Conservation (phyloP, 2,329 filamentous ascomycete species). For the Aspergillus sp. region DNA sequence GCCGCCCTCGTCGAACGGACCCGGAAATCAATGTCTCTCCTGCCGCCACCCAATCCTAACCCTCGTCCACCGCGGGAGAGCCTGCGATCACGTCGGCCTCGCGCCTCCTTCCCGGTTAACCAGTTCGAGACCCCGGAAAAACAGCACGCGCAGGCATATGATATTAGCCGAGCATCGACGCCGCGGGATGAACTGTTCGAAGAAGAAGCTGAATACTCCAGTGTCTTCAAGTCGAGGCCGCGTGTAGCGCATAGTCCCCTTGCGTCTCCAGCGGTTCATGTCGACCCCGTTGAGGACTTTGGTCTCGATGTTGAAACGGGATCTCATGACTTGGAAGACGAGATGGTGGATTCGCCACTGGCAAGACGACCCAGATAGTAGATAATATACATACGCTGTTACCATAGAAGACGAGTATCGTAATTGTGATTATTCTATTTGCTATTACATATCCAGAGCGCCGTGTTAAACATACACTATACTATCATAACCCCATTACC, state of each 20-base stretch:
- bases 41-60: conserved; percentile 37
- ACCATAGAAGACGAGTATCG: not conserved
- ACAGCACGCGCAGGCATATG: conserved; percentile 3
- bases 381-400: not conserved
- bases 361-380: conserved; percentile 12
- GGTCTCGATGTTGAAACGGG: conserved; percentile 13
- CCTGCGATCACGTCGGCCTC: conserved; percentile 22
- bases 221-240: conserved; percentile 80
- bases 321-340: conserved; percentile 13
- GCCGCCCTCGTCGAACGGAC: conserved; percentile 71
- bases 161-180: conserved; percentile 40
- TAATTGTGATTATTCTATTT: not conserved
- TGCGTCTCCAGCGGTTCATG: conserved; percentile 38
- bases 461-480: not conserved
- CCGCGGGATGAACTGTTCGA: conserved; percentile 68
- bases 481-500: not conserved
- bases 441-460: not conserved
- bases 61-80: conserved; percentile 18
- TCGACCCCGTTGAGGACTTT: conserved; percentile 25
- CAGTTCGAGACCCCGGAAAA: conserved; percentile 55
- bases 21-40: conserved; percentile 71
- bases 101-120: conserved; percentile 51
- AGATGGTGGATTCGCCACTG: conserved; percentile 20
- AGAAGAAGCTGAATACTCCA: conserved; percentile 71
- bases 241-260: conserved; percentile 74